Evolutionary conservation across 768 basidiomycete species (phyloP).

Genomic region (Lentinus brumalis): DNA sequence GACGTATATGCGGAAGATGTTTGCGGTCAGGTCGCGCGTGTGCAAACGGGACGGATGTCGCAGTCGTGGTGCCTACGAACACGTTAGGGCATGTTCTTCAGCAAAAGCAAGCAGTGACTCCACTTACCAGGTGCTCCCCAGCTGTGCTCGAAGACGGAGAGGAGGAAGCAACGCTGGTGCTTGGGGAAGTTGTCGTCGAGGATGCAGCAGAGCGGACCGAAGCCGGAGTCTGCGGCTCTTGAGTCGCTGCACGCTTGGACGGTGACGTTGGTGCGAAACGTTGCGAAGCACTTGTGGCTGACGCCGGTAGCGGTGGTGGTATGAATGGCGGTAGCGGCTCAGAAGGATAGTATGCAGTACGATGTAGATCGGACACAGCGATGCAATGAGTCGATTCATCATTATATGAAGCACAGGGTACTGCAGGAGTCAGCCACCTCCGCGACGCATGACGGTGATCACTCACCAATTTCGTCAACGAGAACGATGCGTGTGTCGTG

Average conservation of each 20-base stretch:
- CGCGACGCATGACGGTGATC: neutral
- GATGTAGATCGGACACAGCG: slow-evolving; percentile 53
- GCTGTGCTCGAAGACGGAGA: neutral
- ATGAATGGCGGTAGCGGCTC: slow-evolving; percentile 47
- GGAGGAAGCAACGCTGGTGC: slow-evolving; percentile 1
- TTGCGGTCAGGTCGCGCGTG: slow-evolving; percentile 65
- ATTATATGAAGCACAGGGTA: slow-evolving; percentile 48
- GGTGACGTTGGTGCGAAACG: neutral
- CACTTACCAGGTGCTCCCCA: slow-evolving; percentile 14
- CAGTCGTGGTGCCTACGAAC: slow-evolving; percentile 45
- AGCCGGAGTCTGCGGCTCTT: slow-evolving; percentile 8
- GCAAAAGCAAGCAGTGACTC: neutral
- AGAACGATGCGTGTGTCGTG: slow-evolving; percentile 15
- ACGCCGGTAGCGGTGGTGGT: slow-evolving; percentile 31
- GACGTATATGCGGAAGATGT: slow-evolving; percentile 74
- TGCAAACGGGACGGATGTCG: slow-evolving; percentile 75
- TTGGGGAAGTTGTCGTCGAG: slow-evolving; percentile 8
- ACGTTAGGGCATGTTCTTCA: neutral
- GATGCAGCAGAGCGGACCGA: slow-evolving; percentile 5
- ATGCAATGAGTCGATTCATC: slow-evolving; percentile 65
- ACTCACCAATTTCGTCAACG: slow-evolving; percentile 23
- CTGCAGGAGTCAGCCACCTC: slow-evolving; percentile 32
- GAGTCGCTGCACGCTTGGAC: neutral
- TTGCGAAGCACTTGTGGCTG: slow-evolving; percentile 1
- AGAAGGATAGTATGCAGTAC: slow-evolving; percentile 47